Evolutionary conservation across 1,284 basidiomycete genomes (phyloP), one percentile per base, ranked within the genome.

Genomic region (Xanthoconium separans): DNA sequence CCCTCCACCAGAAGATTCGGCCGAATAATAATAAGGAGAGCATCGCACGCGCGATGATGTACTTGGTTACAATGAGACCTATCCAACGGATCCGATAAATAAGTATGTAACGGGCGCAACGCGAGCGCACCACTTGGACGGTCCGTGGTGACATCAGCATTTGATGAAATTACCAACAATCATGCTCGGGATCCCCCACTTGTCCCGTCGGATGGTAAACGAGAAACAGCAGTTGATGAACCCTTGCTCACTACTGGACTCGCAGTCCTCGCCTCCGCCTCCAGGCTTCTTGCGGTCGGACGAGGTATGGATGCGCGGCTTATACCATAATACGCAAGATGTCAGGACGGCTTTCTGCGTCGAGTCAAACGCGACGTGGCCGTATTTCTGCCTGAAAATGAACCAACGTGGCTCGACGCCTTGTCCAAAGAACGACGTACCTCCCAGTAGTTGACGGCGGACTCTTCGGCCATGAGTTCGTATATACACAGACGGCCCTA

Each of bases 361-460:
- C 16, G 84, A 83, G 70, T 98, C 94, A 62, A 98, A 97, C 0
- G 93, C 95, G 56, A 97, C 92, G 60, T 94, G 89, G 51, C 93
- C 93, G 62, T 96, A 97, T 85, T 93, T 93, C 87, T 92, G 67
- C 42, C 11, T 5, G 24, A 31, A 40, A 46, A 18, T 55, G 34
- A 57, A 31, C 13, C 9, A 22, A 22, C 3, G 22, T 22, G 22
- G 22, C 22, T 22, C 22, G 22, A 22, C 22, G 22, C 4, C 22
- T 22, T 22, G 22, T 22, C 22, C 22, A 22, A 22, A 22, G 4
- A 22, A 4, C 22, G 22, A 58, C 48, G 67, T 78, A 91, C 93
- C 89, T 96, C 93, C 92, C 93, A 98, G 68, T 97, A 99, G 70
- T 98, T 95, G 24, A 98, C 95, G 3, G 95, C 94, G 6, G 89